Conservation (phyloP, 257 asterid species). For the Solanum etuberosum region DNA sequence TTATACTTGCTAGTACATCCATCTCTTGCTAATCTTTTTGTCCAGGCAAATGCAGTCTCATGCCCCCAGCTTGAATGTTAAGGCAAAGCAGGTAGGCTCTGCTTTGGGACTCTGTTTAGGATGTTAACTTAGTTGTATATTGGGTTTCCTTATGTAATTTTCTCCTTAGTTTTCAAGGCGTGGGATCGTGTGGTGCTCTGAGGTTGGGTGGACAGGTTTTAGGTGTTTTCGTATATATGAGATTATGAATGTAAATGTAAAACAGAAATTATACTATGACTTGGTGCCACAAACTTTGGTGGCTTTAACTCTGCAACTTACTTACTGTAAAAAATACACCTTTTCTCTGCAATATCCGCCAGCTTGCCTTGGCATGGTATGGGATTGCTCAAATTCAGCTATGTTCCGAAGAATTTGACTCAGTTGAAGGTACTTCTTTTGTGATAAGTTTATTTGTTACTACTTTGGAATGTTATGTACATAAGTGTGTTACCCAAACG, state of each 20-base stretch:
- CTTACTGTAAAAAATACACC: neutral
- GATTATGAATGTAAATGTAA: neutral
- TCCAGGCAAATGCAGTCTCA: neutral
- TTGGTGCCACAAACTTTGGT: neutral
- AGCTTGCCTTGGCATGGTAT: neutral
- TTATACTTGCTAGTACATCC: conserved; percentile 12
- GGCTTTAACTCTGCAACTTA: neutral
- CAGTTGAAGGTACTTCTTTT: neutral
- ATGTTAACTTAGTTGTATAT: neutral
- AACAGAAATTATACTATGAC: neutral
- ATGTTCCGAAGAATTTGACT: neutral
- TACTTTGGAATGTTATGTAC: neutral
- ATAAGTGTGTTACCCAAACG: neutral
- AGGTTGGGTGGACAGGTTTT: neutral
- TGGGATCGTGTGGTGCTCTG: neutral
- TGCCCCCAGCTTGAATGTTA: neutral
- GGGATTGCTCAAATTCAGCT: neutral
- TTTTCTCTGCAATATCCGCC: neutral
- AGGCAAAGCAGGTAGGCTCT: conserved; percentile 15
- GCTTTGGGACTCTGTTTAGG: conserved; percentile 20
- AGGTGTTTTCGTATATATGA: neutral
- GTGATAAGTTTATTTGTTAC: neutral
- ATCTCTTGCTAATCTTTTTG: neutral
- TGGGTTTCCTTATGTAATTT: neutral
- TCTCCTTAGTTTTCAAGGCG: neutral